Percentiles rank a stretch among this genome's conserved stretches.
These are phyloP conservation scores for Cyphellophora europaea DNA, from an alignment of 2,329 filamentous ascomycete genomes.

Conservation along the genomic window DNA sequence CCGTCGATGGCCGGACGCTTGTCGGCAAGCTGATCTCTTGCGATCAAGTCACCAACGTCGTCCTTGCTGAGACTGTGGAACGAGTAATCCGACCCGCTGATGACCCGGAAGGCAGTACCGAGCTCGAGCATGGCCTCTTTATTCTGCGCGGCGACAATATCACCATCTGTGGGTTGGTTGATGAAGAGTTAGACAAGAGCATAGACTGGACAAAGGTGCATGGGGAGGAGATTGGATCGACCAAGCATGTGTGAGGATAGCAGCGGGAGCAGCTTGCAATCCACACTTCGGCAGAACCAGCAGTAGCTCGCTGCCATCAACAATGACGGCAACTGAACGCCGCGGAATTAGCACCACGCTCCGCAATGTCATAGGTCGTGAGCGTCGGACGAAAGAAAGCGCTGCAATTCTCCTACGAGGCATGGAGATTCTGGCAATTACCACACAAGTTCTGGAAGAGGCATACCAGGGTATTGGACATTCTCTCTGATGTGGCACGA, in stretches of 20 bases:
- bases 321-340: too few species aligned
- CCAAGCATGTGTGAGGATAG: slow-evolving; percentile 17
- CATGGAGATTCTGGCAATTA: too few species aligned
- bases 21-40: slow-evolving; percentile 75
- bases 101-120: slow-evolving; percentile 68
- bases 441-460: too few species aligned
- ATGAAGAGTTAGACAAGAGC: slow-evolving; percentile 77
- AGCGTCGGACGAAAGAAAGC: too few species aligned
- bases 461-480: too few species aligned
- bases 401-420: too few species aligned
- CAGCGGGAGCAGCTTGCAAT: too few species aligned
- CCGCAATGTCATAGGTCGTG: too few species aligned
- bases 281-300: too few species aligned
- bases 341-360: too few species aligned
- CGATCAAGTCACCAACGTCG: slow-evolving; percentile 88
- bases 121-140: slow-evolving; percentile 79
- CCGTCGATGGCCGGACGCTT: slow-evolving; percentile 80
- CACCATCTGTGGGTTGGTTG: slow-evolving; percentile 77
- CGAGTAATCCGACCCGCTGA: slow-evolving; percentile 81
- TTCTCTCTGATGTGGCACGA: too few species aligned
- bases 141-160: slow-evolving; percentile 93
- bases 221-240: slow-evolving; percentile 18
- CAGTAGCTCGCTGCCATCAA: too few species aligned
- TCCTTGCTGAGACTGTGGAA: slow-evolving; percentile 74
- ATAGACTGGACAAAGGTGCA: slow-evolving; percentile 86